phyloP scores from a whole-genome alignment of 2,329 filamentous ascomycete genomes.

The Nigrospora osmanthi region DNA sequence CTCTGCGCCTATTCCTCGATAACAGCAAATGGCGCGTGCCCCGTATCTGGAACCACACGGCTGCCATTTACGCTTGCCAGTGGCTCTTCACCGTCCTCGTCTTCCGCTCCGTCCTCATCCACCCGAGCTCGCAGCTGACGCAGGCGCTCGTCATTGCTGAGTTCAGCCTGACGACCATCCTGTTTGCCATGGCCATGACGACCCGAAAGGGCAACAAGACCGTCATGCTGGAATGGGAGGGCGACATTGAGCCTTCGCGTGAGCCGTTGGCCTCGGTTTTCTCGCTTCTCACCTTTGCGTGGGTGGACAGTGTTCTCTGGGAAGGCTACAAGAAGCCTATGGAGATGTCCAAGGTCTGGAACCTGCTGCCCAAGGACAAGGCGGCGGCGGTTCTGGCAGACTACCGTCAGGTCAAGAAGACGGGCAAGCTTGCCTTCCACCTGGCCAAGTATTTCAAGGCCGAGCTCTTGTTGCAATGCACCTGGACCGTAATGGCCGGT shows the following conservation, averaged over 20 bases:
- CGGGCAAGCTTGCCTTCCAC: conserved; percentile 69
- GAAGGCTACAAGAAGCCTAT: conserved; percentile 79
- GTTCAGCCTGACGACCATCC: conserved; percentile 66
- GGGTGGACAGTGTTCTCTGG: conserved; percentile 86
- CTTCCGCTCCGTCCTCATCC: conserved; percentile 80
- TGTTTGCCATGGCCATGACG: conserved; percentile 69
- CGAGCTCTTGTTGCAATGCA: conserved; percentile 66
- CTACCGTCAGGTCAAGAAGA: conserved; percentile 82
- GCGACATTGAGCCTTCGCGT: conserved; percentile 75
- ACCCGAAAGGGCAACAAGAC: conserved; percentile 90
- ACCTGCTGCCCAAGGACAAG: conserved; percentile 80
- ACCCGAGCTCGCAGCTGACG: conserved; percentile 57
- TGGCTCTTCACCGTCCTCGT: conserved; percentile 72
- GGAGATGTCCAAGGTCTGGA: conserved; percentile 86
- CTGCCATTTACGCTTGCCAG: conserved; percentile 70
- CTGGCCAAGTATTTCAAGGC: conserved; percentile 78
- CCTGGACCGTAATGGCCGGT: conserved; percentile 72
- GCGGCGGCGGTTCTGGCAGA: conserved; percentile 70
- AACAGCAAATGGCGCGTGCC: conserved; percentile 60
- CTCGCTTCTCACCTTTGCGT: conserved; percentile 79
- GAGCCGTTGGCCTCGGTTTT: conserved; percentile 85
- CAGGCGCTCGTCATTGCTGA: conserved; percentile 62
- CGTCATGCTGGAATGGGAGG: conserved; percentile 82
- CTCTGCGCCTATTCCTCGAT: conserved; percentile 61
- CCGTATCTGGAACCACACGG: conserved; percentile 87